Percentiles rank a stretch among this genome's conserved stretches.
Evolutionary conservation across 2,329 filamentous ascomycete species (phyloP).

Genomic region (Colletotrichum phormii): DNA sequence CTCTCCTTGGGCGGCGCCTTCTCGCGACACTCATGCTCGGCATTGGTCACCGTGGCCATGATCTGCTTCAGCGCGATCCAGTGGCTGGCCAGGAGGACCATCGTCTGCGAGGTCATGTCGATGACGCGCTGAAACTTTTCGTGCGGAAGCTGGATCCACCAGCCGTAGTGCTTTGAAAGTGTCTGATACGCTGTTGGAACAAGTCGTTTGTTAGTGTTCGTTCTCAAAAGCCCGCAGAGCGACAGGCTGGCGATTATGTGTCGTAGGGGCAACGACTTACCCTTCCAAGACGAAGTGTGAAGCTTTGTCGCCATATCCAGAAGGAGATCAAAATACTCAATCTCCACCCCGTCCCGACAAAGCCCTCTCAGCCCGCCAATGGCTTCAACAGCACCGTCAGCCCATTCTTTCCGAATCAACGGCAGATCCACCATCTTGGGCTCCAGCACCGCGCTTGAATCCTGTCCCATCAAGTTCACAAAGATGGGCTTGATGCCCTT

Average conservation of each 20-base stretch:
- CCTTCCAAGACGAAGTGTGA: slow-evolving; percentile 63
- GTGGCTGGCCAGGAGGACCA: slow-evolving; percentile 62
- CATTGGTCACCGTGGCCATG: slow-evolving; percentile 60
- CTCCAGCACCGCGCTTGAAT: slow-evolving; percentile 54
- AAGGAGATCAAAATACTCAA: slow-evolving; percentile 58
- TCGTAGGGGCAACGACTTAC: slow-evolving; percentile 47
- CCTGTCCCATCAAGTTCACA: slow-evolving; percentile 55
- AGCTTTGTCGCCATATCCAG: slow-evolving; percentile 62
- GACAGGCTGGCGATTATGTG: neutral
- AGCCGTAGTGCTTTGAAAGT: slow-evolving; percentile 62
- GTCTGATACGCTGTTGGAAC: slow-evolving; percentile 58
- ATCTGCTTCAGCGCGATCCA: slow-evolving; percentile 67
- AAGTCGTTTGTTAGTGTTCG: neutral
- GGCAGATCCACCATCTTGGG: slow-evolving; percentile 60
- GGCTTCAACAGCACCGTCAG: slow-evolving; percentile 58
- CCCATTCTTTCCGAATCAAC: slow-evolving; percentile 57
- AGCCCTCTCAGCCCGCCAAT: slow-evolving; percentile 57
- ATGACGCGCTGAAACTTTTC: slow-evolving; percentile 62
- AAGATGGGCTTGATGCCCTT: slow-evolving; percentile 63
- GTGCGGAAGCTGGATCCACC: slow-evolving; percentile 70
- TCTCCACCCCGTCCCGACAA: slow-evolving; percentile 56
- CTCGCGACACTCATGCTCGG: slow-evolving; percentile 49
- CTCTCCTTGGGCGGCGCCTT: slow-evolving; percentile 43
- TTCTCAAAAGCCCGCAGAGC: neutral
- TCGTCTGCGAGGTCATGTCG: slow-evolving; percentile 58